Conservation (phyloP, 306 rosid species). For the Chamaecrista fasciculata region DNA sequence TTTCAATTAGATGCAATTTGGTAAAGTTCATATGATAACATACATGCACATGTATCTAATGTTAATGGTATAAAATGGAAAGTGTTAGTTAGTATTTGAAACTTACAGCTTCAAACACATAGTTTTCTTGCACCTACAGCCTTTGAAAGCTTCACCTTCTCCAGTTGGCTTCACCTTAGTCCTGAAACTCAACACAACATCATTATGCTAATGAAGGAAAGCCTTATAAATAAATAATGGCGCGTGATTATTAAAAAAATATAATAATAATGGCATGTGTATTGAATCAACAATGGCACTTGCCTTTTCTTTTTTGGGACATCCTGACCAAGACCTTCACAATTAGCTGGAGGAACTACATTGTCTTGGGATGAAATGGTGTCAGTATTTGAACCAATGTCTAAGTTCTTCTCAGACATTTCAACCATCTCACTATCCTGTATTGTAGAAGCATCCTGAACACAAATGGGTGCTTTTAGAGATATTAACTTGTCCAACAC, state of each 20-base stretch:
- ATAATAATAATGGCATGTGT: slow-evolving; percentile 7
- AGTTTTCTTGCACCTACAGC: slow-evolving; percentile 88
- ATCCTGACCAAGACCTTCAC: slow-evolving; percentile 63
- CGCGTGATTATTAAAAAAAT: too few relatives aligned
- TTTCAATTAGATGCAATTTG: too few relatives aligned
- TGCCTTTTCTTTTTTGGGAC: slow-evolving; percentile 85
- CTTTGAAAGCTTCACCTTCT: slow-evolving; percentile 79
- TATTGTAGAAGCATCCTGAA: slow-evolving; percentile 54
- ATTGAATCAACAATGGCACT: slow-evolving; percentile 23
- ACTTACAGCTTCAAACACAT: slow-evolving; percentile 97
- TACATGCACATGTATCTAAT: neutral
- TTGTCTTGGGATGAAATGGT: too few relatives aligned
- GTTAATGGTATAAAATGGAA: neutral
- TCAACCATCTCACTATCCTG: slow-evolving; percentile 71
- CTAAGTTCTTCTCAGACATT: slow-evolving; percentile 51
- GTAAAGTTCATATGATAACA: neutral
- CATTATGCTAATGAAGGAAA: slow-evolving; percentile 32
- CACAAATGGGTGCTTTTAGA: slow-evolving; percentile 17
- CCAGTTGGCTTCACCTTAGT: slow-evolving; percentile 58
- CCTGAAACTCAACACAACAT: slow-evolving; percentile 51
- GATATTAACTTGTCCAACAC: neutral
- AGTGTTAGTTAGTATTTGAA: neutral
- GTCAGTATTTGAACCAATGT: slow-evolving; percentile 42
- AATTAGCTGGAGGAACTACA: too few relatives aligned
- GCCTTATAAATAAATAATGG: neutral